Base-by-base conservation (phyloP, 495 filamentous ascomycete genomes). In the Aeminium ludgeri region DNA sequence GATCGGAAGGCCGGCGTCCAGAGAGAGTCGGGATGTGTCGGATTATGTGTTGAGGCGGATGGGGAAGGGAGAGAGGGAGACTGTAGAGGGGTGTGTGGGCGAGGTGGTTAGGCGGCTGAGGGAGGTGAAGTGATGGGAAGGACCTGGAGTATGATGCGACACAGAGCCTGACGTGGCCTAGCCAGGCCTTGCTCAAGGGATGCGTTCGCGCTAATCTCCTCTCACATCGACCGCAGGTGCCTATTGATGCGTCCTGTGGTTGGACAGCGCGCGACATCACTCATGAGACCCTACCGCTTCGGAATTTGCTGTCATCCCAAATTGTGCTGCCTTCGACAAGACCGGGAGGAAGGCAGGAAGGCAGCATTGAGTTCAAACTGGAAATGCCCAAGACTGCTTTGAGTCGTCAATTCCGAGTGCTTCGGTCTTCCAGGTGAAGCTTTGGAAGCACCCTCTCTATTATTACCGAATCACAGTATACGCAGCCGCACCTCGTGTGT, bases 1-100 rank as follows among this genome's bases (percentile, higher is more conserved):
- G 2, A 86, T 86, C 53, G 82, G 78, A 23, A 58, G 82, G 33
- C 82, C 81, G 0, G 36, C 27, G 1, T 43, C 42, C 20, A n/a
- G 50, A 20, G 57, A 51, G 18, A 70, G 60, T 38, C 64, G 77
- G 44, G 73, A 75, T 30, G 62, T 60, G 40, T 49, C 72, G 17
- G 62, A 70, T 11, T 82, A 82, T 62, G 82, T 89, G 23, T 49
- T 89, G 30, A 61, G 60, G 51, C 69, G 73, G 49, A 73, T 86
- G 64, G 66, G 59, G 12, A 39, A 48, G 10, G 51, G 44, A 34
- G 77, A 74, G 57, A 47, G 64, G 46, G 53, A 57, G 7, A 63
- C 67, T 15, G 63, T 79, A 20, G 58, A 64, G 10, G 53, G 54
- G 17, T 67, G 64, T 1, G 73, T 67, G 30, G 63, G 54, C 18